Evolutionary conservation across 805 yeast genomes (phyloP).

Genomic region (Candida andamanensis): DNA sequence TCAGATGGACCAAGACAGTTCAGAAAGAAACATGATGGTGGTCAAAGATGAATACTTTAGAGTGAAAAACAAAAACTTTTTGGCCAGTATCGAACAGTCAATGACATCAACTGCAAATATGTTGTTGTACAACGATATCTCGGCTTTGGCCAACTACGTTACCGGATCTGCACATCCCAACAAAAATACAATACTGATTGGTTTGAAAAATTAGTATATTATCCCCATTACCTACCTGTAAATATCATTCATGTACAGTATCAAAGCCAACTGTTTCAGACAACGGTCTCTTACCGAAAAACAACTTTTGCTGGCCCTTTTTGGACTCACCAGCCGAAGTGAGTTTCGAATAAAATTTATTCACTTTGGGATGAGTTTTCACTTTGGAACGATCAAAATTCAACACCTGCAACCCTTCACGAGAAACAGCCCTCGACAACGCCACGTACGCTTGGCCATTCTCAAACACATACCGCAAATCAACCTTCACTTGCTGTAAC

Average conservation of each 20-base stretch:
- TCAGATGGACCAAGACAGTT: slow-evolving; percentile 1
- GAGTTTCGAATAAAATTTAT: slow-evolving; percentile 57
- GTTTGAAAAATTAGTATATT: too few relatives aligned
- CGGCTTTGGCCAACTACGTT: not conserved
- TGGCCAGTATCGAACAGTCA: too few relatives aligned
- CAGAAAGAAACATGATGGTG: slow-evolving; percentile 1
- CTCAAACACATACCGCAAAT: slow-evolving; percentile 72
- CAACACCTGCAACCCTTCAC: slow-evolving; percentile 77
- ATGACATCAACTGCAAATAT: too few relatives aligned
- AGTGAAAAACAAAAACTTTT: too few relatives aligned
- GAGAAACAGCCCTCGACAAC: slow-evolving; percentile 77
- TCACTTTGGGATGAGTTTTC: slow-evolving; percentile 65
- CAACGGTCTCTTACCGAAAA: not conserved
- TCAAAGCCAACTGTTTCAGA: too few relatives aligned
- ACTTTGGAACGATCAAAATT: slow-evolving; percentile 66
- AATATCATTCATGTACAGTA: too few relatives aligned
- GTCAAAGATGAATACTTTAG: not conserved
- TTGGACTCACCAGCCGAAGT: slow-evolving; percentile 25
- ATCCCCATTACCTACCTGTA: too few relatives aligned
- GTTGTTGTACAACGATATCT: slow-evolving; percentile 1
- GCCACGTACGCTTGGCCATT: slow-evolving; percentile 97
- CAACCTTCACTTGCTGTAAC: slow-evolving; percentile 75
- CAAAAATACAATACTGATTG: too few relatives aligned
- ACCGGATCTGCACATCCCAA: too few relatives aligned
- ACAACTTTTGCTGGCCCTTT: slow-evolving; percentile 12